Evolutionary conservation across 1,139 yeast genomes (phyloP).

Genomic region (Geotrichum macrosporum): DNA sequence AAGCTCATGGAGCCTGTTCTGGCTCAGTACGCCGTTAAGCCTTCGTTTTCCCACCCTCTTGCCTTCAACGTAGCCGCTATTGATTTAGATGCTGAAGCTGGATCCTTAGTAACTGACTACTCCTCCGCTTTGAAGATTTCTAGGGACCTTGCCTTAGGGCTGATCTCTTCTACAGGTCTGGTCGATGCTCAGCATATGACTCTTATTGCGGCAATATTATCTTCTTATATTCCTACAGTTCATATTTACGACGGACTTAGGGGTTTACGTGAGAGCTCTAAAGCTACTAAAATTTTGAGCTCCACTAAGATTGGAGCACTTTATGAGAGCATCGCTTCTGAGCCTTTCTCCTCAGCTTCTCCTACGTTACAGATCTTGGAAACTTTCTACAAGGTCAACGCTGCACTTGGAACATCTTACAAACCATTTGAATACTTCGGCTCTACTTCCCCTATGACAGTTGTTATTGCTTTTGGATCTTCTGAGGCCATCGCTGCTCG

Average conservation of each 20-base stretch:
- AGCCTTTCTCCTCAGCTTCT: constrained; percentile 15
- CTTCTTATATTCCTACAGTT: constrained; percentile 58
- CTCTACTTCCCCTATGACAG: constrained; percentile 54
- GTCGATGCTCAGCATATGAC: constrained; percentile 56
- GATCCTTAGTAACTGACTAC: constrained; percentile 61
- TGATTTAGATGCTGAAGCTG: constrained; percentile 54
- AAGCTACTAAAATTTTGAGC: constrained; percentile 46
- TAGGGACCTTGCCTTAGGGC: constrained; percentile 61
- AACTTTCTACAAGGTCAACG: constrained; percentile 38
- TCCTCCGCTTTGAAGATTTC: constrained; percentile 62
- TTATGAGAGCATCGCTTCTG: constrained; percentile 39
- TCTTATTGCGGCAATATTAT: constrained; percentile 60
- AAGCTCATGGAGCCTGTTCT: constrained; percentile 60
- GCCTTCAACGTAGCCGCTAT: constrained; percentile 69
- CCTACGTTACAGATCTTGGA: constrained; percentile 15
- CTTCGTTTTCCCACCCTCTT: constrained; percentile 37
- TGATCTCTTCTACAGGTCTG: constrained; percentile 58
- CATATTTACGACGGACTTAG: constrained; percentile 79
- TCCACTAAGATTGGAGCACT: constrained; percentile 45
- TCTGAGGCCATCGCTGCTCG: constrained; percentile 56
- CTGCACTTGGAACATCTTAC: constrained; percentile 54
- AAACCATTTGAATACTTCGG: constrained; percentile 73
- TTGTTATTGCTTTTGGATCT: constrained; percentile 75
- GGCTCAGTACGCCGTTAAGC: constrained; percentile 39
- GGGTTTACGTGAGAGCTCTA: constrained; percentile 54